Base-by-base conservation (phyloP, 768 basidiomycete genomes). In the Fomitopsis serialis region DNA sequence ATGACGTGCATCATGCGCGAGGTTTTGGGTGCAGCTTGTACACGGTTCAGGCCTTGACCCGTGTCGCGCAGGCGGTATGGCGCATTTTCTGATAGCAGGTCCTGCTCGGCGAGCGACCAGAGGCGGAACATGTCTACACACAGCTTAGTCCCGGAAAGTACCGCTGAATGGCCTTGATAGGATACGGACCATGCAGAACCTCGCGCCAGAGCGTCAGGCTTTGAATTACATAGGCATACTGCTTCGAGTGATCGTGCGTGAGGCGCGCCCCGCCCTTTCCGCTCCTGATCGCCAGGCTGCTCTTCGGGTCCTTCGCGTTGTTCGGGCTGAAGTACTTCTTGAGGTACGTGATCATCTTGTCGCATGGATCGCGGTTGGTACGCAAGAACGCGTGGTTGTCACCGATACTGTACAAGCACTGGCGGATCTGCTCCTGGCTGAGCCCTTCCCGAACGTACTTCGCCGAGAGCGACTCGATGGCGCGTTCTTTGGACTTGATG, bases 1-100 rank as follows among this genome's bases (percentile, higher is more conserved):
- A 93, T 91, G 23, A 77, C 78, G 65, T 91, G 89, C 91, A 92
- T 92, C 82, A 89, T 84, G 25, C 87, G 82, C n/a, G 89, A 84
- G 2, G 91, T 93, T 68, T 92, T 92, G 12, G 91, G 91, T 2
- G 91, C 81, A 0, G 84, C 81, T 65, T 92, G 91, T 11, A 93
- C 89, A 43, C 91, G 85, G 70, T 93, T 93, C 50, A 93, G 76
- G n/a, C 91, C 91, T 62, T 93, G 91, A 24, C 91, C 91, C 0
- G 91, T 93, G 65, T 93, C 91, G 25, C 91, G 84, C 36, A 93
- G 75, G 27, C 91, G 86, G 66, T 93, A 93, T 2, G 82, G 65
- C 37, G 85, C 72, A 21, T 74, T 82, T 62, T 91, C 84, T 6
- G 87, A 84, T n/a, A 93, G 76, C 13, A 93, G 67, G 59, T 93